Evolutionary conservation across 805 yeast genomes (phyloP), one percentile per base, ranked within the genome.

Genomic region (Lipomyces sp.): DNA sequence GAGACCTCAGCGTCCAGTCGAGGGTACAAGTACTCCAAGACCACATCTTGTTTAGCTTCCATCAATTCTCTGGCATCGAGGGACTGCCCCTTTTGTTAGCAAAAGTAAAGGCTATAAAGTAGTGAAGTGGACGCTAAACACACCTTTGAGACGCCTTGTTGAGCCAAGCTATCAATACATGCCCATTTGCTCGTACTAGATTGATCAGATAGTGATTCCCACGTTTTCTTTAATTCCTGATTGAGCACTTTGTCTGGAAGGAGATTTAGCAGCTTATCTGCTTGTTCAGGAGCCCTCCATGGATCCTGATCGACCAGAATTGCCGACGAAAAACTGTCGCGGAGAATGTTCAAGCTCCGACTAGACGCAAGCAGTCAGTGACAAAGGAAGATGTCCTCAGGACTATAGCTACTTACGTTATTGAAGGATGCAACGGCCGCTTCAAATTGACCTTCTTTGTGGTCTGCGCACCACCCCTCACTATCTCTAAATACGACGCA

Each of bases 1-100:
- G 98, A 90, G 45, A 95, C 99, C 77, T 93, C 96, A 59, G 90
- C 87, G 84, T 95, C 99, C 68, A 95, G 82, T 73, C 97, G 84
- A 54, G 99, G 99, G 77, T 94, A 94, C 80, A 92, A 79, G 67
- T 90, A 88, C 68, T 86, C 88, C 50, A 95, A 78, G 30, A 94
- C 87, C 65, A 92, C 82, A 72, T 93, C 97, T 77, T 90, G 92
- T 78, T 87, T 90, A 64, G 91, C 90, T 76, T 84, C 95, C 79
- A 77, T 85, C 75, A 80, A 85, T 72, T 76, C 80, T 72, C 77
- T 81, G 50, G 85, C 81, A 67, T 84, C 84, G 15, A 80, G 71
- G 13, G 76, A 33, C 32, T 35, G 15, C 24, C 24, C 11, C 29
- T 11, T 13, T 59, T 5, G 50, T 34, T 29, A 32, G 56, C 29